Percentiles rank a stretch among this genome's conserved stretches.
These are phyloP conservation scores for Stevia rebaudiana DNA, from an alignment of 140 eudicot species.

Conservation along the genomic window DNA sequence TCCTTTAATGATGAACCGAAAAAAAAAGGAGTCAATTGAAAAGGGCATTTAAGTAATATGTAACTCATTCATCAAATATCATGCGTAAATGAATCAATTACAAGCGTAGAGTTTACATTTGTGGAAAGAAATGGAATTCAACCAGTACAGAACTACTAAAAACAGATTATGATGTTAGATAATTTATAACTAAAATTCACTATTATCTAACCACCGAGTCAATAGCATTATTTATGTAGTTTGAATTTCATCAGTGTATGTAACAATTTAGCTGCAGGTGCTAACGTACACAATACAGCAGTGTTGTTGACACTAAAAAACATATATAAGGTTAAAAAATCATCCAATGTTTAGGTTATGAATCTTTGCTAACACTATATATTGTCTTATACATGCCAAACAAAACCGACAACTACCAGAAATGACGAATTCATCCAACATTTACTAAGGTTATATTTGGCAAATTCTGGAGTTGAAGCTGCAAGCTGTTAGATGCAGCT, in stretches of 20 bases:
- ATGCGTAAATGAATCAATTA: background rate
- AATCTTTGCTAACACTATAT: background rate
- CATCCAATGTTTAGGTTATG: too few relatives aligned
- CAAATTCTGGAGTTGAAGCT: too few relatives aligned
- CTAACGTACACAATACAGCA: background rate
- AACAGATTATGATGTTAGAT: background rate
- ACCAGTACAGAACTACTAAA: too few relatives aligned
- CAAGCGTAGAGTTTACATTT: background rate
- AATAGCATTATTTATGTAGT: background rate
- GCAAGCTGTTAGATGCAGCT: background rate
- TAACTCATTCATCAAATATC: background rate
- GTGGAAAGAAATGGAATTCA: background rate
- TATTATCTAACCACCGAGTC: background rate
- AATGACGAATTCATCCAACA: background rate
- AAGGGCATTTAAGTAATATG: background rate
- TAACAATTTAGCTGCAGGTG: background rate
- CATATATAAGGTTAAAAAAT: background rate
- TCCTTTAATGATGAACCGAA: slow-evolving; percentile 40
- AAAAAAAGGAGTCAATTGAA: background rate
- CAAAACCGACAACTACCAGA: background rate
- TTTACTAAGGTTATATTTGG: background rate
- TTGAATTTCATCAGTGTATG: background rate
- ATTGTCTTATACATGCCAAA: background rate
- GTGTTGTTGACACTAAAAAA: background rate
- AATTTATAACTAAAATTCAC: background rate